phyloP scores from a whole-genome alignment of 2,329 filamentous ascomycete species.

The Penicillium janthinellum region DNA sequence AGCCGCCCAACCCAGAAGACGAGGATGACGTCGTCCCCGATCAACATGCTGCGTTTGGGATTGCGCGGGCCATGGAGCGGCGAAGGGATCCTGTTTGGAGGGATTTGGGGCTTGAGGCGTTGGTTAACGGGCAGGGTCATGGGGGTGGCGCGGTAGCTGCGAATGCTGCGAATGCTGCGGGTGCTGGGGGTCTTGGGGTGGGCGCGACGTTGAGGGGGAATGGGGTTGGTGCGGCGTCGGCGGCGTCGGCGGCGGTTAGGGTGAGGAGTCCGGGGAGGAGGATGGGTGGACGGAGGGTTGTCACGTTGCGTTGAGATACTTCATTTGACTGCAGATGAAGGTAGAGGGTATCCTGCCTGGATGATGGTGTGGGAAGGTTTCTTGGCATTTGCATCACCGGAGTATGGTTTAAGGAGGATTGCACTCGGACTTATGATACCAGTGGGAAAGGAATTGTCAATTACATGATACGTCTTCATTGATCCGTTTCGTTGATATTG shows the following conservation, averaged over 20 bases:
- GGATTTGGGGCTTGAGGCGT: slow-evolving; percentile 58
- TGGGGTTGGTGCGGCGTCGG: slow-evolving; percentile 22
- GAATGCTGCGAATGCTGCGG: slow-evolving; percentile 18
- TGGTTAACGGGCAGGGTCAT: slow-evolving; percentile 44
- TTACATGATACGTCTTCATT: slow-evolving; percentile 12
- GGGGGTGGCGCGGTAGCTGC: slow-evolving; percentile 14
- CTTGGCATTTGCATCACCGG: background rate
- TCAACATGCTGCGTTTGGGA: slow-evolving; percentile 68
- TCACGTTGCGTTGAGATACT: slow-evolving; percentile 38
- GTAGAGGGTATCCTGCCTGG: too few species aligned
- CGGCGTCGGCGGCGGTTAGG: slow-evolving; percentile 23
- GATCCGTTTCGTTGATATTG: slow-evolving; percentile 20
- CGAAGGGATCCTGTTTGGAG: slow-evolving; percentile 59
- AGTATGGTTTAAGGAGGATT: slow-evolving; percentile 6
- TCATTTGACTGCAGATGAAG: background rate
- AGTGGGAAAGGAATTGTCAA: background rate
- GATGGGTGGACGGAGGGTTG: slow-evolving; percentile 43
- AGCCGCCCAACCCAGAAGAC: slow-evolving; percentile 66
- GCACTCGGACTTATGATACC: slow-evolving; percentile 6
- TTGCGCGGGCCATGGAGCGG: slow-evolving; percentile 62
- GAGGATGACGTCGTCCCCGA: slow-evolving; percentile 69
- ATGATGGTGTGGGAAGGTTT: too few species aligned
- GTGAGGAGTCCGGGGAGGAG: slow-evolving; percentile 34
- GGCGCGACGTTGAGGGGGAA: slow-evolving; percentile 22
- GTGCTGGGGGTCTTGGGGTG: slow-evolving; percentile 16